Evolutionary conservation across 139 green algal species (phyloP), one percentile per base, ranked within the genome.

Genomic region (Dunaliella primolecta): DNA sequence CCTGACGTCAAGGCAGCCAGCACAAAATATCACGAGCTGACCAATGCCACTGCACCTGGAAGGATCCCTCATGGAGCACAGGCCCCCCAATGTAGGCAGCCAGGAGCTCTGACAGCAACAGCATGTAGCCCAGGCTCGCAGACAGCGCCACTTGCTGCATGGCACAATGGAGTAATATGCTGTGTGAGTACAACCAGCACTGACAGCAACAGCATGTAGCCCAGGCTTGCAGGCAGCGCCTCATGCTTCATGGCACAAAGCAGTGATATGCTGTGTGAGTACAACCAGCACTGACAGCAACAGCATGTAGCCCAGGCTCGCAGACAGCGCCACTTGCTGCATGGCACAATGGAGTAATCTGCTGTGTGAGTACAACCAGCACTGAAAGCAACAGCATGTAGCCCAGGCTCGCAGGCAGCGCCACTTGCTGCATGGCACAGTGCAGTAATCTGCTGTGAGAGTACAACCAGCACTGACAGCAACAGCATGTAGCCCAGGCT

Each of bases 401-500:
- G 82, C 92, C 92, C 55, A 95, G 87, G 0, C 88, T 89, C 31
- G 89, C 85, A 74, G 82, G 89, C 32, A 89, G 85, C 29, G 84
- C 72, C 91, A 93, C 81, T 27, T 37, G 75, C 75, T 86, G 36
- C 38, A 64, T n/a, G n/a, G n/a, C n/a, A n/a, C n/a, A n/a, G n/a
- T n/a, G n/a, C n/a, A n/a, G n/a, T n/a, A n/a, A n/a, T n/a, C n/a
- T n/a, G n/a, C n/a, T n/a, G n/a, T n/a, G n/a, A n/a, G n/a, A n/a
- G n/a, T n/a, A n/a, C n/a, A n/a, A n/a, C n/a, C n/a, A 93, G 82
- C 72, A 95, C 92, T 1, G 92, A 27, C 35, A 95, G 88, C 72
- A 93, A 86, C 76, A 94, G 86, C 36, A 91, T 46, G 90, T 95
- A 95, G 82, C 93, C 93, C 55, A 96, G 88, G 0, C 88, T 89